Base-by-base conservation (phyloP, 208 protist genomes). In the Leishmania tarentolae region DNA sequence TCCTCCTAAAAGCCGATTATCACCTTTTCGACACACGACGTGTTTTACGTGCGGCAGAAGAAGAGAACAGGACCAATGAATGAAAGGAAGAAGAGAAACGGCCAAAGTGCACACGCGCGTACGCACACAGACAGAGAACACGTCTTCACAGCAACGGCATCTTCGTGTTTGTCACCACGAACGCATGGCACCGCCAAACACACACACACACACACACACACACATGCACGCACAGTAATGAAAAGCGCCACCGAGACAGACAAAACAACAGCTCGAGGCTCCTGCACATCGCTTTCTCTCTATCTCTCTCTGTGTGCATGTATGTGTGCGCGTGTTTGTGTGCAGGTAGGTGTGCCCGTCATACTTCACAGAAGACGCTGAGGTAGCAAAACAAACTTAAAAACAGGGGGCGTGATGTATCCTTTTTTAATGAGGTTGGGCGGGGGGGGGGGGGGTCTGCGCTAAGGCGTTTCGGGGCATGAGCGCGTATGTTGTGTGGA, bases 151-250 rank as follows among this genome's bases (percentile, higher is more conserved):
- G 15, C 8, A 11, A 8, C 63, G 13, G 50, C n/a, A 35, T 35
- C n/a, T 28, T 37, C 28, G n/a, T 65, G 59, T 37, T 65, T 15
- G 6, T 65, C n/a, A 53, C n/a, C 59, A 66, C 66, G 37, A 9
- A 21, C 40, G 80, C 1, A 75, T 61, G 63, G 52, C 76, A 79
- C 71, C 53, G 70, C 78, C 59, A 57, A 65, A 69, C 57, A 78
- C 53, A 82, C 56, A 61, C n/a, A 78, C 71, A 76, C 77, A 80
- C 72, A 70, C 35, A 69, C 57, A 78, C 53, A 82, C 56, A 61
- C n/a, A 78, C 71, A 76, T 72, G 78, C 72, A 70, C 31, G 78
- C 24, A 79, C 46, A 69, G 13, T 24, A 69, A 17, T 44, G 15
- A 69, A 69, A 19, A 69, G 63, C 7, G 35, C 31, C 7, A 69